Conservation (phyloP, 352 stramenopile genomes). For the Thalassiosira livingstoniorum region DNA sequence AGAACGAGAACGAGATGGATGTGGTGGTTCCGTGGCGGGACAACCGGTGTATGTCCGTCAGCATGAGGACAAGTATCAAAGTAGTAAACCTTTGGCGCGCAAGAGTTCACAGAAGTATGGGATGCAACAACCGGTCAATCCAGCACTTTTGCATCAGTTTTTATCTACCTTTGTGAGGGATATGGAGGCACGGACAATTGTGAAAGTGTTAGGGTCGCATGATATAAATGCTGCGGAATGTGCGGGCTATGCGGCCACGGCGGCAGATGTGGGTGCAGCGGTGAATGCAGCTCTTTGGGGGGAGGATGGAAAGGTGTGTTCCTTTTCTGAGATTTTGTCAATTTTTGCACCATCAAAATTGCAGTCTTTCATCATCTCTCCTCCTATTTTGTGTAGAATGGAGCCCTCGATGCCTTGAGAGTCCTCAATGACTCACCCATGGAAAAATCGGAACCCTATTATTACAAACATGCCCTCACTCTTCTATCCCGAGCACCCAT, state of each 20-base stretch:
- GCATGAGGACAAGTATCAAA: no score
- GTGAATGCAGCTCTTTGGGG: slow-evolving; percentile 78
- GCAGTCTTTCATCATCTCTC: slow-evolving; percentile 15
- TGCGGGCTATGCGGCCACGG: slow-evolving; percentile 67
- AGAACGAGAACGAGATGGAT: slow-evolving; percentile 61
- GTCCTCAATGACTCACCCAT: slow-evolving; percentile 81
- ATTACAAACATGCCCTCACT: slow-evolving; percentile 80
- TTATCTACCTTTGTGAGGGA: slow-evolving; percentile 77
- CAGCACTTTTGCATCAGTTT: slow-evolving; percentile 67
- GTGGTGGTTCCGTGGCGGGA: no score
- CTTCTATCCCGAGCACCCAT: slow-evolving; percentile 75
- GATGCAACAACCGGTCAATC: slow-evolving; percentile 27
- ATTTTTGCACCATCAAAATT: slow-evolving; percentile 5
- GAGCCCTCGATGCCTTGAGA: slow-evolving; percentile 72
- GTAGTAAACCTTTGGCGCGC: no score
- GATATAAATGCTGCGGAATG: slow-evolving; percentile 78
- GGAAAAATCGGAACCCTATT: slow-evolving; percentile 81
- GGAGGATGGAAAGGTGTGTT: slow-evolving; percentile 60
- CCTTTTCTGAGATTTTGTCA: slow-evolving; percentile 7
- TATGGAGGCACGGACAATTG: slow-evolving; percentile 82
- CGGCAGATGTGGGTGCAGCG: slow-evolving; percentile 79
- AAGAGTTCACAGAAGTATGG: no score
- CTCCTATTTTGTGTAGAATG: slow-evolving; percentile 49
- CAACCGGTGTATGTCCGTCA: slow-evolving; percentile 20
- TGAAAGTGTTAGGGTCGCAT: slow-evolving; percentile 79